Base-by-base conservation (phyloP, 257 asterid species). In the Paraleonurus japonicus region DNA sequence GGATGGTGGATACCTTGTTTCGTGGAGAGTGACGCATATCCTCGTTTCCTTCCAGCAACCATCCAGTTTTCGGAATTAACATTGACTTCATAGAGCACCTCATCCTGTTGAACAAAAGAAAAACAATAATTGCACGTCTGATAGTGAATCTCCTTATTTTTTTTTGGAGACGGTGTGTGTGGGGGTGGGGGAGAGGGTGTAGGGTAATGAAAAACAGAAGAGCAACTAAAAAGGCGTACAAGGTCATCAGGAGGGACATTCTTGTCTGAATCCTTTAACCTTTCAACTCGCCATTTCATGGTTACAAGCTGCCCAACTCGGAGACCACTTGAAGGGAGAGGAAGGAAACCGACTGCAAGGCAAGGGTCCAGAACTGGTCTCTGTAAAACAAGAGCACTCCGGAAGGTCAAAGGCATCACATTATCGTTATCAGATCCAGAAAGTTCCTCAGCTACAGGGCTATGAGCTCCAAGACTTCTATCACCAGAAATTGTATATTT, bases 1-100 rank as follows among this genome's bases (percentile, higher is more conserved):
- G 53, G 50, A 71, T 2, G 17, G 72, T 5, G 9, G 69, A 55
- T 85, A 85, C 99, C 98, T 84, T 87, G 98, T 83, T 89, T 80
- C 8, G 86, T 71, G 67, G 98, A 85, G 76, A 95, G 98, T 12
- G 86, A 69, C 1, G 78, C 81, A 65, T 89, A 87, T 53, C 99
- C 99, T 75, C 95, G 80, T 84, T 92, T 95, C 72, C 97, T 83
- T 74, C 99, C 99, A 57, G 99, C 99, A 76, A 92, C 81, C 99
- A 95, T 95, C 99, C 99, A 95, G 85, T 87, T 92, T 79, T 88
- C 95, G 22, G 92, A 69, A 78, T 85, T 92, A 57, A 88, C 88
- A 69, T 81, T 86, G 67, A 95, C 90, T 82, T 95, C 99, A 65
- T 86, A 95, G 50, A 95, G 72, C 54, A 95, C 94, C 79, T 89